Conservation (phyloP, 345 rosid species). For the Eucalyptus regnans region DNA sequence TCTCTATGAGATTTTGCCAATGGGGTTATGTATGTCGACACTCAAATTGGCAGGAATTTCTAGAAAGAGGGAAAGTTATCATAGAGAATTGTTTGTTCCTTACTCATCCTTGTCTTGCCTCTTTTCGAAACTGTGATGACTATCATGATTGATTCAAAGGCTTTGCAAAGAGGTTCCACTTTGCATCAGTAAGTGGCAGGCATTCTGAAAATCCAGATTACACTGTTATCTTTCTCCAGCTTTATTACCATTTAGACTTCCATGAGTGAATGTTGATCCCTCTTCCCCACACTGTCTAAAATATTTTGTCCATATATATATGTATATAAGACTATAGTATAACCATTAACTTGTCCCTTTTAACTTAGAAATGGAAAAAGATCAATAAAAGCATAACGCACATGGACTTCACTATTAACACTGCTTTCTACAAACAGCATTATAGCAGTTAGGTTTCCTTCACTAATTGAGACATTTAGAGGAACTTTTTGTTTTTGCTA, state of each 20-base stretch:
- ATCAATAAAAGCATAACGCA: neutral
- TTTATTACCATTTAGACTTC: neutral
- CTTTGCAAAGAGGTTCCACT: neutral
- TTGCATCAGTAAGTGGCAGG: neutral
- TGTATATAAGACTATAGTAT: neutral
- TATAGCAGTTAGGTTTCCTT: neutral
- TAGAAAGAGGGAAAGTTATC: neutral
- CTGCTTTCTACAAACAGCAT: neutral
- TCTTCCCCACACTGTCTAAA: neutral
- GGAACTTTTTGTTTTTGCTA: neutral
- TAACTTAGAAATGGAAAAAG: neutral
- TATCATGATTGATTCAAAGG: neutral
- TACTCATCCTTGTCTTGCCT: neutral
- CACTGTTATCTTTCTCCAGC: neutral
- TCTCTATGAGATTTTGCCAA: neutral
- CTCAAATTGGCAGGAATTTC: neutral
- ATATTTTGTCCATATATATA: neutral
- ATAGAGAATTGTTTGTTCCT: neutral
- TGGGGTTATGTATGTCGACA: neutral
- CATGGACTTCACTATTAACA: neutral
- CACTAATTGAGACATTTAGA: neutral
- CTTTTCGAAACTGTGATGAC: neutral
- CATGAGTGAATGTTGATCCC: neutral
- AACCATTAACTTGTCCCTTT: neutral
- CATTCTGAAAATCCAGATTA: neutral